These are phyloP conservation scores for Fusarium sp. DNA, from an alignment of 2,329 filamentous ascomycete genomes.

Conservation along the genomic window DNA sequence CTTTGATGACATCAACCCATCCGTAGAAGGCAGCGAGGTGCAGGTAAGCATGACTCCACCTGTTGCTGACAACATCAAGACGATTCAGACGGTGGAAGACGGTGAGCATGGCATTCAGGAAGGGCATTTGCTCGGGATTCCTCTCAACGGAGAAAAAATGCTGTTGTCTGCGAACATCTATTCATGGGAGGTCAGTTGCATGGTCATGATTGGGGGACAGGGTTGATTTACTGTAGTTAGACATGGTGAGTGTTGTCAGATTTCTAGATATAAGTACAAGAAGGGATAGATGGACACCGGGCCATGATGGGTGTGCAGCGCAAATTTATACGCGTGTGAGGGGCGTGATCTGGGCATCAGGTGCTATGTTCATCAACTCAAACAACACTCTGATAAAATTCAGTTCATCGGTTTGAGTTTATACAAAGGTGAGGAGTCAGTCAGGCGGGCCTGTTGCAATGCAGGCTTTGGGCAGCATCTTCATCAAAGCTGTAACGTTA, in stretches of 20 bases:
- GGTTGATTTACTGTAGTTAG: fast-evolving
- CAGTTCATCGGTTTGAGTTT: no score
- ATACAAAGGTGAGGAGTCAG: neutral
- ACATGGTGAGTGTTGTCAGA: neutral
- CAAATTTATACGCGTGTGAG: neutral
- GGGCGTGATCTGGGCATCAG: no score
- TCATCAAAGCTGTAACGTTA: neutral
- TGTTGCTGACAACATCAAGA: neutral
- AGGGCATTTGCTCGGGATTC: fast-evolving
- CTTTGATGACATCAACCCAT: neutral
- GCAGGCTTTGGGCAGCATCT: neutral
- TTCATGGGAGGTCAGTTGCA: neutral
- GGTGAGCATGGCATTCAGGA: neutral
- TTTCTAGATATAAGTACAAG: fast-evolving
- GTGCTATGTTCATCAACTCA: no score
- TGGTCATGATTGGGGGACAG: no score
- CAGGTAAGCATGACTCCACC: no score
- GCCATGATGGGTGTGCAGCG: neutral
- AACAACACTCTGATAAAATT: no score
- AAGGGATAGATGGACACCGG: fast-evolving
- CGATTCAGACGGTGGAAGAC: neutral
- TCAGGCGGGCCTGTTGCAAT: neutral
- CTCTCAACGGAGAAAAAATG: neutral
- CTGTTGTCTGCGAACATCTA: neutral
- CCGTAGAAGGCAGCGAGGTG: neutral